Evolutionary conservation across 768 basidiomycete species (phyloP).

Genomic region (Kwoniella europaea): DNA sequence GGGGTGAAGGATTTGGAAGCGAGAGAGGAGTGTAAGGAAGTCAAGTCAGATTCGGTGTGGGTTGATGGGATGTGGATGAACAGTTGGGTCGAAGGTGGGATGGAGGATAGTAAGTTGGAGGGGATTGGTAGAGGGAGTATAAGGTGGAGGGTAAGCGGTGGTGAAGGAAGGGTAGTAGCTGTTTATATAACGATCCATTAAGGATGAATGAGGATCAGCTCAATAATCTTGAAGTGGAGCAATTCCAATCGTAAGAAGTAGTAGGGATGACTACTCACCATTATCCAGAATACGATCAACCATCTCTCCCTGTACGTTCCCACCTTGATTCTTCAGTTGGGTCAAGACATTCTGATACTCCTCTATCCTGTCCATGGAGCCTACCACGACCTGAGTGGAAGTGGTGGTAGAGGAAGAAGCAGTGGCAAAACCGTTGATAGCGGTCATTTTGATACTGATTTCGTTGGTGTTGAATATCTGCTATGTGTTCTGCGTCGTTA

Average conservation of each 20-base stretch:
- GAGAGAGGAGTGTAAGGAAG: conserved; percentile 37
- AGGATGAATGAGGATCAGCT: background rate
- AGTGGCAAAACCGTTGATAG: conserved; percentile 19
- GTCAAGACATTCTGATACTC: conserved; percentile 52
- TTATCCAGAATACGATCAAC: conserved; percentile 55
- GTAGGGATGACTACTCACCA: conserved; percentile 40
- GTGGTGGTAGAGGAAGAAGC: conserved; percentile 10
- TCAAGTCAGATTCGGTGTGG: conserved; percentile 22
- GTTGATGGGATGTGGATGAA: conserved; percentile 49
- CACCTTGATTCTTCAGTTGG: conserved; percentile 37
- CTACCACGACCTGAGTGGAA: conserved; percentile 52
- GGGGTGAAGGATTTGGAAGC: conserved; percentile 36
- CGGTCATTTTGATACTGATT: conserved; percentile 15
- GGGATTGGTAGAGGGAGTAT: conserved; percentile 52
- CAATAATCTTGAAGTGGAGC: background rate
- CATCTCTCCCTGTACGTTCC: conserved; percentile 54
- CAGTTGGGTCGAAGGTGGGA: conserved; percentile 53
- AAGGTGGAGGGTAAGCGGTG: conserved; percentile 48
- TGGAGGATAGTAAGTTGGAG: conserved; percentile 34
- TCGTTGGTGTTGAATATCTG: background rate
- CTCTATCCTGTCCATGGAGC: conserved; percentile 53
- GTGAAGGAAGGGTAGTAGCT: conserved; percentile 52
- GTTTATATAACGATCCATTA: background rate
- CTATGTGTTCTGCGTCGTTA: too few species aligned
- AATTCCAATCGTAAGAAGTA: background rate